phyloP scores from a whole-genome alignment of 2,329 filamentous ascomycete genomes.

The Dothiorella sarmentorum region DNA sequence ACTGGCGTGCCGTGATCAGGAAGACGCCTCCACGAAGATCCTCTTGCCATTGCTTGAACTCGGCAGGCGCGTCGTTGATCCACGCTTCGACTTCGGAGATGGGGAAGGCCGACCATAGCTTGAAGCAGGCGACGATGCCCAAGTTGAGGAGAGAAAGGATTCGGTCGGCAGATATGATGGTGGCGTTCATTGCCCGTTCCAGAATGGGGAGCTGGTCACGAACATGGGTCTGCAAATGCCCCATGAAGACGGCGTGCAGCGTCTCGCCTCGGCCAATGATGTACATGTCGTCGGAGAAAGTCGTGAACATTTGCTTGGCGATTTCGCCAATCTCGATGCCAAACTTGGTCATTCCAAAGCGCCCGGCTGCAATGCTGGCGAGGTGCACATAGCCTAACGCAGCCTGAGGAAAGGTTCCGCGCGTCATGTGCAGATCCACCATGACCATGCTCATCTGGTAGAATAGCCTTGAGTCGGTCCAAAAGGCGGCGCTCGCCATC shows the following conservation, averaged over 20 bases:
- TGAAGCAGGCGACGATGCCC: slow-evolving; percentile 63
- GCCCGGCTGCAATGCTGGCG: slow-evolving; percentile 62
- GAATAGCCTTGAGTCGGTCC: slow-evolving; percentile 69
- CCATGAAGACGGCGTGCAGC: slow-evolving; percentile 65
- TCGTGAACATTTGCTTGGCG: slow-evolving; percentile 62
- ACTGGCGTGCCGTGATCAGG: slow-evolving; percentile 63
- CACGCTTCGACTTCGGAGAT: slow-evolving; percentile 66
- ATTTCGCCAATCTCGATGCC: slow-evolving; percentile 63
- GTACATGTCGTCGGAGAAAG: slow-evolving; percentile 59
- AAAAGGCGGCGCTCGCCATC: slow-evolving; percentile 67
- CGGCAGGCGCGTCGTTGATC: slow-evolving; percentile 68
- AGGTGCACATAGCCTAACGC: slow-evolving; percentile 66
- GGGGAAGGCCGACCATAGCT: slow-evolving; percentile 68
- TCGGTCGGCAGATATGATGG: slow-evolving; percentile 65
- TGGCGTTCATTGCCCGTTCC: slow-evolving; percentile 64
- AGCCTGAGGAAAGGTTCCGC: slow-evolving; percentile 66
- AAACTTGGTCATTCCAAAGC: slow-evolving; percentile 68
- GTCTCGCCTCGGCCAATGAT: slow-evolving; percentile 67
- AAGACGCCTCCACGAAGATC: slow-evolving; percentile 70
- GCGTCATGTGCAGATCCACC: slow-evolving; percentile 61
- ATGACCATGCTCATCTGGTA: slow-evolving; percentile 68
- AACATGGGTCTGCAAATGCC: slow-evolving; percentile 65
- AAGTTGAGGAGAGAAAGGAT: slow-evolving; percentile 69
- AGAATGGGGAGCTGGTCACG: slow-evolving; percentile 56
- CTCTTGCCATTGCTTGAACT: slow-evolving; percentile 67